Evolutionary conservation across 2,329 filamentous ascomycete species (phyloP), one percentile per base, ranked within the genome.

Genomic region (Stagonosporopsis chrysanthemi): DNA sequence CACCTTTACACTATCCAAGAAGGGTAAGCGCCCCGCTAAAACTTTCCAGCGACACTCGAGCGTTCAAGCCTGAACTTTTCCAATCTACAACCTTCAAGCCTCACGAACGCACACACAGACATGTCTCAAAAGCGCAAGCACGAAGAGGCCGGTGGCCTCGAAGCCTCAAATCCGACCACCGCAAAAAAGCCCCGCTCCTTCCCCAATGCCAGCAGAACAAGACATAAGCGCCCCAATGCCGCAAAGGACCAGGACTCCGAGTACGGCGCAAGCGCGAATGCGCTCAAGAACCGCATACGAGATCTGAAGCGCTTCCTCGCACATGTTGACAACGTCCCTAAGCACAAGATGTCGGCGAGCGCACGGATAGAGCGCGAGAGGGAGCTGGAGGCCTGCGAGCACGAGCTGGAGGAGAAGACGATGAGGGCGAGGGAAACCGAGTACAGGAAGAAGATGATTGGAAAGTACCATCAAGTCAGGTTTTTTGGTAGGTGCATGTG

Each of bases 381-480:
- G 52, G 90, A 92, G 70, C 78, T 94, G 61, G 83, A 83, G 43
- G 83, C 87, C 4, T 88, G 88, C 68, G 83, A 86, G 74, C 81
- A 85, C 62, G 88, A 90, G 68, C 80, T 93, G 56, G 81, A 57
- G 23, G 72, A 75, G 60, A 75, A 74, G 64, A 54, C 61, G 15
- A 60, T 57, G 35, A 63, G 77, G 4, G 82, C 84, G 61, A 81
- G 84, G 44, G 79, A 84, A 57, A 81, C 83, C 56, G 86, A 87
- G 67, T 88, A 86, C 77, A 83, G 82, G 70, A 83, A 86, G 64
- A 82, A 86, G 57, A 91, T 93, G 85, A 92, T 93, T 61, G 82
- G 82, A 47, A 90, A 88, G 74, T 95, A 92, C 68, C 90, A 94
- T 74, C 93, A 91, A 85, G 86, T 94, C 47, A 82, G 91, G 26